Evolutionary conservation across 345 rosid genomes (phyloP), one percentile per base, ranked within the genome.

Genomic region (Adansonia digitata): DNA sequence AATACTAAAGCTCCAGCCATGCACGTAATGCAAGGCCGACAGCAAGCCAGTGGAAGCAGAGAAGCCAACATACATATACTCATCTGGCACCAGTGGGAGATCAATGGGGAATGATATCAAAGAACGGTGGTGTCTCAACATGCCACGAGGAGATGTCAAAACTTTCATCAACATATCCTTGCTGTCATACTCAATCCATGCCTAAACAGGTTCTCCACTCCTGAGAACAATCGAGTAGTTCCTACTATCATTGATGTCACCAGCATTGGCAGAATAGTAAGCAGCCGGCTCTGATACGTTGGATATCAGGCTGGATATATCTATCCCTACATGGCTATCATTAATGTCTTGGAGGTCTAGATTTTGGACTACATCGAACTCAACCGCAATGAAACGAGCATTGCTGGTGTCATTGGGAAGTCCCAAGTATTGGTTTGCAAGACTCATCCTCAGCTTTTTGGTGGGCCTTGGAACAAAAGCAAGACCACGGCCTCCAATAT

Each of bases 251-350:
- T 27, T 12, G n/a, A 5, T 29, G 39, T 29, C 2, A 22, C n/a
- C 5, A 59, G 29, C 63, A 51, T 39, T 13, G 15, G 64, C 37
- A 3, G 17, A 17, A 49, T 75, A 78, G 55, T 86, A 82, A 51
- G 75, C 79, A 37, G 86, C 82, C 31, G 83, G 72, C 42, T 57
- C 81, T 11, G 83, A 75, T 49, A 39, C 55, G 53, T 40, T 81
- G 4, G 89, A 86, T 7, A 9, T 17, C 70, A 84, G 7, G 67
- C 74, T 74, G 52, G 77, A 49, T 14, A 86, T 34, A 62, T 84
- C 86, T 35, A 82, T 76, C 13, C 87, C 87, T 7, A 86, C 77
- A 70, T 86, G 89, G 52, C 84, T 86, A 22, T 84, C 87, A 75
- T 84, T 73, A 31, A 81, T 77, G 52, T 86, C 86, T 5, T 51